A percentile compares a stretch with the other conserved stretches of the same genome.
These are phyloP conservation scores for Myotisia sp. DNA, from an alignment of 2,329 filamentous ascomycete genomes.

Conservation along the genomic window DNA sequence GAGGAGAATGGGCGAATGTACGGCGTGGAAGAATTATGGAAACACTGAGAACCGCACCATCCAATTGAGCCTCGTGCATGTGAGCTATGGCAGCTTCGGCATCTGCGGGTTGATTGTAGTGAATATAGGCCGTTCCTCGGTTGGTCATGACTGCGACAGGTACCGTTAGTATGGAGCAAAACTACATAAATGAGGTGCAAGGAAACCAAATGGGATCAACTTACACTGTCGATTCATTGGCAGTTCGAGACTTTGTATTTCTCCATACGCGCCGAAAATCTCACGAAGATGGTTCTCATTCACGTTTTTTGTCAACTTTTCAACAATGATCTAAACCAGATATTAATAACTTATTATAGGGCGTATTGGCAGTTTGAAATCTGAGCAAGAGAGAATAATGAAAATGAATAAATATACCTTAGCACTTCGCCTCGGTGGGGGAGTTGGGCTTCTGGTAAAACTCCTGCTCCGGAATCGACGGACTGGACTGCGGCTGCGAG, in stretches of 20 bases:
- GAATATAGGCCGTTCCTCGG: conserved; percentile 82
- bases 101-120: conserved; percentile 61
- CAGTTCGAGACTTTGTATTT: conserved; percentile 74
- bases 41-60: conserved; percentile 69
- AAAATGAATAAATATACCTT: conserved; percentile 17
- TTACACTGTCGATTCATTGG: conserved; percentile 76
- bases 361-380: background rate
- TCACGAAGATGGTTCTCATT: conserved; percentile 77
- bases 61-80: conserved; percentile 95
- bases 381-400: background rate
- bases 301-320: conserved; percentile 90
- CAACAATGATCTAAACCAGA: conserved; percentile 67
- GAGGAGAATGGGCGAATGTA: conserved; percentile 68
- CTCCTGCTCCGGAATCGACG: conserved; percentile 27
- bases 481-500: conserved; percentile 27
- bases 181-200: conserved; percentile 4
- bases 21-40: conserved; percentile 75
- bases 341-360: background rate
- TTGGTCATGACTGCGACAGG: conserved; percentile 83
- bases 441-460: conserved; percentile 23
- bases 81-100: conserved; percentile 82
- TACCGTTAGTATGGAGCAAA: too few relatives aligned
- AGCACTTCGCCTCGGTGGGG: conserved; percentile 19
- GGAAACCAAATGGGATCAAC: conserved; percentile 16
- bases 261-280: conserved; percentile 80